Evolutionary conservation across 257 asterid genomes (phyloP), one percentile per base, ranked within the genome.

Genomic region (Solanum etuberosum): DNA sequence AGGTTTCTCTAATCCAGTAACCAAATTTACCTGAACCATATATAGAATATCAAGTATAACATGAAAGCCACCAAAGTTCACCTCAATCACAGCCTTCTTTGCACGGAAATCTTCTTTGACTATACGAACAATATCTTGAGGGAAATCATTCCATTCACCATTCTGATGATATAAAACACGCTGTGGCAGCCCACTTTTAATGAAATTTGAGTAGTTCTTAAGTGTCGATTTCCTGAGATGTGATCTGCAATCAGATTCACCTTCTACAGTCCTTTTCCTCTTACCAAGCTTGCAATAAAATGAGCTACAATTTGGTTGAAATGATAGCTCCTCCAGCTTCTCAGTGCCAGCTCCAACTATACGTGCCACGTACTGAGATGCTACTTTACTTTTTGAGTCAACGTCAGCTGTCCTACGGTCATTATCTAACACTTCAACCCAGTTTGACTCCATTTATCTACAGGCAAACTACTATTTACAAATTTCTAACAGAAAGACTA

Each of bases 91-190:
- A 67, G 96, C 88, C 84, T 91, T 96, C 92, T 93, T 92, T n/a
- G 27, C 57, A 48, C 91, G 89, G 80, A 93, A 90, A 88, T 91
- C 93, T 85, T 93, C 88, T 88, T 93, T 93, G 70, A 95, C 91
- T 87, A 88, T 83, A 21, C 83, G 87, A 87, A 96, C 92, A 61
- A 94, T 83, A 78, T 92, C 94, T 46, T 87, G 87, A 72, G 99
- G 92, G 88, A 94, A 94, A 89, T 96, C 98, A 86, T 87, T 92
- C 99, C 99, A 96, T 80, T 92, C 96, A 83, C 93, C 96, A 71
- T 90, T 86, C 84, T 90, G 89, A 89, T 92, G 91, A 88, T 86
- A 93, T 96, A 96, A 89, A 90, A 96, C 85, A 51, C 98, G 98
- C 29, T 87, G 86, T 59, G 96, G 93, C 21, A 83, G 89, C 83